phyloP scores from a whole-genome alignment of 2,329 filamentous ascomycete genomes.

The Botrytis medusae region DNA sequence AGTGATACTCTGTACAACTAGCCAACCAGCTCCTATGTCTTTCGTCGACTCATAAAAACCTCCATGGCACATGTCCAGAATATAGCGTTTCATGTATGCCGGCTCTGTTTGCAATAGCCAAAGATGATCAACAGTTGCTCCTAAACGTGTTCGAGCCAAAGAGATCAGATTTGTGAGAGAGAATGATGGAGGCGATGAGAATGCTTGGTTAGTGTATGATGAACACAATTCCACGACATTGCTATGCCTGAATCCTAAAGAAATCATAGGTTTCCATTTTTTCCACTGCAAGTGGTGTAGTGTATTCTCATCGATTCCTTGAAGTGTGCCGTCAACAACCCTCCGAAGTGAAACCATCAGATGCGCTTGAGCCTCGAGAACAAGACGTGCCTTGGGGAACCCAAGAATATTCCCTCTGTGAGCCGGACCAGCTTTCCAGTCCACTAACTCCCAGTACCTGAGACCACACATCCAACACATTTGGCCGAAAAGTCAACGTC shows the following conservation, averaged over 20 bases:
- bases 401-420: conserved; percentile 23
- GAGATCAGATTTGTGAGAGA: conserved; percentile 6
- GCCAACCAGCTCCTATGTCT: neutral
- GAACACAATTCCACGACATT: conserved; percentile 18
- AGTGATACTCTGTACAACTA: neutral
- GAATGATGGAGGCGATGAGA: conserved; percentile 24
- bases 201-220: conserved; percentile 25
- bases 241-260: neutral
- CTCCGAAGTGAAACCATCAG: conserved; percentile 7
- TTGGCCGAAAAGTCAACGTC: neutral
- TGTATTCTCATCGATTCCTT: conserved; percentile 1
- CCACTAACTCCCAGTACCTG: conserved; percentile 17
- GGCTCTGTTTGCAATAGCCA: conserved; percentile 23
- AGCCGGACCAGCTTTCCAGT: conserved; percentile 6
- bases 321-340: conserved; percentile 15
- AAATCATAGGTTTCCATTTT: conserved; percentile 5
- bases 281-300: neutral
- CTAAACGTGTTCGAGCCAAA: neutral
- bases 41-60: neutral
- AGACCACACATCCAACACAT: conserved; percentile 20
- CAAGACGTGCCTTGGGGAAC: conserved; percentile 23
- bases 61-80: neutral
- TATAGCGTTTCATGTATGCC: conserved; percentile 12
- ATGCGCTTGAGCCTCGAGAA: conserved; percentile 25
- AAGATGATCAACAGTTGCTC: conserved; percentile 21